These are phyloP conservation scores for Neoarthrinium moseri DNA, from an alignment of 2,329 filamentous ascomycete species.

Conservation along the genomic window DNA sequence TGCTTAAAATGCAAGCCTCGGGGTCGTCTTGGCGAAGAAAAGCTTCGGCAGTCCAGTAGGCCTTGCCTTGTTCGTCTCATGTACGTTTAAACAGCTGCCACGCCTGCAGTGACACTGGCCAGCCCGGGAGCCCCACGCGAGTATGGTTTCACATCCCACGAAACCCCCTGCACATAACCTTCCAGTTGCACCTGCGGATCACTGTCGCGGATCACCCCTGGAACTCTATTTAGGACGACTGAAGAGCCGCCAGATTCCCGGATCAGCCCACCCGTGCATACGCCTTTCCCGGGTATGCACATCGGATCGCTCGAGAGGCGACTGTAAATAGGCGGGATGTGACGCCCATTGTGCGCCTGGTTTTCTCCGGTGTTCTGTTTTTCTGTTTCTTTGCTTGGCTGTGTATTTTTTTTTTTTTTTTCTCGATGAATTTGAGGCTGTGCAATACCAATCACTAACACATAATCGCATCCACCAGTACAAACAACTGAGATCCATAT, in stretches of 20 bases:
- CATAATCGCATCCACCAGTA: too few species aligned
- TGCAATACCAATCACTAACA: background rate
- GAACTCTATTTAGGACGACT: slow-evolving; percentile 7
- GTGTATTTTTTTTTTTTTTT: background rate
- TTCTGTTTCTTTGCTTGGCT: background rate
- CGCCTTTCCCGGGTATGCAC: background rate
- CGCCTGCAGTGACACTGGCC: background rate
- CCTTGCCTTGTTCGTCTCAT: slow-evolving; percentile 7
- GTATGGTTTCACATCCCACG: background rate
- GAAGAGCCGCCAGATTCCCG: background rate
- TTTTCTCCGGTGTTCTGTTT: background rate
- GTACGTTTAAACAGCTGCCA: background rate
- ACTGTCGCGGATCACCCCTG: slow-evolving; percentile 5
- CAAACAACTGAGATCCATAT: background rate
- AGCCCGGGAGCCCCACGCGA: background rate
- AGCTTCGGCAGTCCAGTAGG: too few species aligned
- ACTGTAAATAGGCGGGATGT: background rate
- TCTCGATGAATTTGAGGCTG: background rate
- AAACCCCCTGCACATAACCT: background rate
- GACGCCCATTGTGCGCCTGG: background rate
- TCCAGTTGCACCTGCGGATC: slow-evolving; percentile 3
- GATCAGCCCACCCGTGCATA: background rate
- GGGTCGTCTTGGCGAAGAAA: too few species aligned
- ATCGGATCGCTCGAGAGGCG: background rate
- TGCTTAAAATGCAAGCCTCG: too few species aligned